These are phyloP conservation scores for Chaetomium sp. DNA, from an alignment of 2,329 filamentous ascomycete species.

Conservation along the genomic window DNA sequence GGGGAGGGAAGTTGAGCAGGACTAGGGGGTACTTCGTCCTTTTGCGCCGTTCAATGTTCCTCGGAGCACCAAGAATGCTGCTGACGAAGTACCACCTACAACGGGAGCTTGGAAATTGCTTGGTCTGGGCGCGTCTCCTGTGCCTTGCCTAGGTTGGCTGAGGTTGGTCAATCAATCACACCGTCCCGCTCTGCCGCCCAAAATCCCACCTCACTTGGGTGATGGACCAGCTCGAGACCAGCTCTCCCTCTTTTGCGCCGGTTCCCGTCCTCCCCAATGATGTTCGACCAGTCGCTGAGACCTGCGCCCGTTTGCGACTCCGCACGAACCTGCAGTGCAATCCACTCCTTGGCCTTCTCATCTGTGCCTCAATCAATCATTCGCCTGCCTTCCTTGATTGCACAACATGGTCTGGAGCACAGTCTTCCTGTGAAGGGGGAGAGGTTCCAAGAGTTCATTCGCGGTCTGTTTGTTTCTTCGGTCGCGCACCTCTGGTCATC, in stretches of 20 bases:
- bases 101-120: background rate
- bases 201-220: constrained; percentile 6
- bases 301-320: background rate
- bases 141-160: constrained; percentile 9
- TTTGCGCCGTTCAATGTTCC: background rate
- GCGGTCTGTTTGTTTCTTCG: too few relatives aligned
- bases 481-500: too few relatives aligned
- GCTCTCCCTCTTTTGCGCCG: background rate
- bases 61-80: constrained; percentile 6
- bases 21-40: background rate
- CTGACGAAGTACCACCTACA: constrained; percentile 20
- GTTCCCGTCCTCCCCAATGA: background rate
- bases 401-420: background rate
- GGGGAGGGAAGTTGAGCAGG: too few relatives aligned
- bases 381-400: background rate
- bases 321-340: background rate
- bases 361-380: too few relatives aligned
- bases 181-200: background rate
- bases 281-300: background rate
- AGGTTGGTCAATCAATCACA: constrained; percentile 15
- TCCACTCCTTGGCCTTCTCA: background rate
- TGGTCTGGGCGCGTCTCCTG: constrained; percentile 9
- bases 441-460: background rate
- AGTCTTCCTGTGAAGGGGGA: background rate
- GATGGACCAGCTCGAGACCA: too few relatives aligned